Evolutionary conservation across 192 early-diverging fungal genomes (phyloP).

Genomic region (Podila verticillata): DNA sequence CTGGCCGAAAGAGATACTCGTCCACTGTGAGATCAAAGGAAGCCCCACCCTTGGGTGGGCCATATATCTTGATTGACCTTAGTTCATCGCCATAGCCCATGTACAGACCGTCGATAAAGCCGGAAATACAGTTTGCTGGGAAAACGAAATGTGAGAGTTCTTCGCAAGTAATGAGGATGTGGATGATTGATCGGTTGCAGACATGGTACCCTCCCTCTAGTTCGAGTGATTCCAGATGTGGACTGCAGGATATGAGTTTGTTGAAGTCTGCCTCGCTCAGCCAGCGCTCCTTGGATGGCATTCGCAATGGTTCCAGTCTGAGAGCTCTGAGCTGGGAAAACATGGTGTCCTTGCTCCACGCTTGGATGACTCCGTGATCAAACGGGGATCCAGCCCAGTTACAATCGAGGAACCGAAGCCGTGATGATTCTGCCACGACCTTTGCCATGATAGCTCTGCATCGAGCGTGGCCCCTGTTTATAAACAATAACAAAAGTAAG

Average conservation of each 20-base stretch:
- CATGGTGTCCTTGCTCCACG: neutral
- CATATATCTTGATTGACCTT: constrained; percentile 5
- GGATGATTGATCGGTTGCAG: constrained; percentile 8
- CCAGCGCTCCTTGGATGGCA: constrained; percentile 5
- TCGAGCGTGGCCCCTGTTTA: constrained; percentile 10
- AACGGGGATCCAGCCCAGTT: constrained; percentile 26
- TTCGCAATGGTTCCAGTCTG: constrained; percentile 8
- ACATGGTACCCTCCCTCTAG: constrained; percentile 9
- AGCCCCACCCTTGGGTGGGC: neutral
- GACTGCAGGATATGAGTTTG: constrained; percentile 4
- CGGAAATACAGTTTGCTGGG: constrained; percentile 7
- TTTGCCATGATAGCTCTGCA: constrained; percentile 13
- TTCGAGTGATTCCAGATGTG: constrained; percentile 11
- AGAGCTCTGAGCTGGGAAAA: constrained; percentile 3
- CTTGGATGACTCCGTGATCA: constrained; percentile 7
- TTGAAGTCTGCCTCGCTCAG: constrained; percentile 17
- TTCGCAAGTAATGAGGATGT: constrained; percentile 11
- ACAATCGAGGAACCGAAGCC: constrained; percentile 14
- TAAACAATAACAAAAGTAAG: too few relatives aligned
- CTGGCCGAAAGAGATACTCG: constrained; percentile 2
- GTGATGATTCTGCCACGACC: constrained; percentile 5
- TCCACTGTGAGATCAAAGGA: constrained; percentile 4
- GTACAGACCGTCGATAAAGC: constrained; percentile 17
- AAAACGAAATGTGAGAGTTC: constrained; percentile 1
- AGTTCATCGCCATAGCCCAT: constrained; percentile 22